Conservation (phyloP, 768 basidiomycete species). For the Chalciporus pseudorubinellus region DNA sequence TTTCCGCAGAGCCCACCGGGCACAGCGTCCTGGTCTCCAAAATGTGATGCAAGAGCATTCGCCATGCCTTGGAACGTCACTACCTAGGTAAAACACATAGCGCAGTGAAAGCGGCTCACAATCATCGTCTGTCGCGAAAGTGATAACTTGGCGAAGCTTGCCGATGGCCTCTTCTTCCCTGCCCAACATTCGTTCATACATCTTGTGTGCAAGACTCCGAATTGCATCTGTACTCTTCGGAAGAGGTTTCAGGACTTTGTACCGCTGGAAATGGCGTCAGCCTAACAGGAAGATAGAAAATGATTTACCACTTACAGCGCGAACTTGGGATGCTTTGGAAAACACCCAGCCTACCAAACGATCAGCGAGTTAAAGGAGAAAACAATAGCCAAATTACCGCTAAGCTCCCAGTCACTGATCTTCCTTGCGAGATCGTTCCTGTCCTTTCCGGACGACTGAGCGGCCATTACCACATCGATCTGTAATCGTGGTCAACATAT, state of each 20-base stretch:
- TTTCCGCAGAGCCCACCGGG: slow-evolving; percentile 39
- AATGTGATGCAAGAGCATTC: slow-evolving; percentile 41
- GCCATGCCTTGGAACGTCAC: slow-evolving; percentile 36
- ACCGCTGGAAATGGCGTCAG: slow-evolving; percentile 31
- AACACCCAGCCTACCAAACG: slow-evolving; percentile 26
- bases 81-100: not conserved
- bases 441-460: slow-evolving; percentile 25
- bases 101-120: slow-evolving; percentile 27
- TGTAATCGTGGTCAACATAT: slow-evolving; percentile 9
- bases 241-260: slow-evolving; percentile 34
- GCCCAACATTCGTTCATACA: slow-evolving; percentile 38
- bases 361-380: not conserved
- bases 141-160: slow-evolving; percentile 39
- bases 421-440: slow-evolving; percentile 34
- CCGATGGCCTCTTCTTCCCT: slow-evolving; percentile 43
- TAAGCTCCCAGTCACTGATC: slow-evolving; percentile 41
- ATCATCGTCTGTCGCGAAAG: slow-evolving; percentile 36
- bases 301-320: slow-evolving; percentile 26
- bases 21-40: slow-evolving; percentile 42
- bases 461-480: slow-evolving; percentile 37
- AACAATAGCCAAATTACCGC: slow-evolving; percentile 18
- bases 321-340: slow-evolving; percentile 39
- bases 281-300: not conserved
- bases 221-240: slow-evolving; percentile 34
- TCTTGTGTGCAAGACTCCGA: slow-evolving; percentile 28